phyloP scores from a whole-genome alignment of 495 filamentous ascomycete species.

The Podospora bellae-mahoneyi region DNA sequence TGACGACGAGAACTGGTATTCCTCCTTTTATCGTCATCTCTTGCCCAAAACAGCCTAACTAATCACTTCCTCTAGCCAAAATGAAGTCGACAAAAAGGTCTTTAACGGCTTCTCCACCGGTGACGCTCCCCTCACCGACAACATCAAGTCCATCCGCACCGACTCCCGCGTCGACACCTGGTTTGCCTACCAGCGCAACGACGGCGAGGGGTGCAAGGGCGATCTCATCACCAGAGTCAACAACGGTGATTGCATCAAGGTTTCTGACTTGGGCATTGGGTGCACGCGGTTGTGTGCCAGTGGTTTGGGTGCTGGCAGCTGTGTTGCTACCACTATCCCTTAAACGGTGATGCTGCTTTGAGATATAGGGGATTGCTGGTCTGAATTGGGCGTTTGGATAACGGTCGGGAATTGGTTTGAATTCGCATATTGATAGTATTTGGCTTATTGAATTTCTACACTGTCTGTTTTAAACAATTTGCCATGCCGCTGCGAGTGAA shows the following conservation, averaged over 20 bases:
- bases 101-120: slow-evolving; percentile 17
- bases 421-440: no score
- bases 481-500: no score
- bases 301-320: neutral
- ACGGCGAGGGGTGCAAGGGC: slow-evolving; percentile 18
- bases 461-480: no score
- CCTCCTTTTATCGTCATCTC: neutral
- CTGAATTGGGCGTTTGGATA: no score
- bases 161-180: slow-evolving; percentile 12
- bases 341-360: neutral
- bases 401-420: no score
- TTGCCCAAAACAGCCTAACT: neutral
- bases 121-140: slow-evolving; percentile 17
- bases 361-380: no score
- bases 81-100: slow-evolving; percentile 17
- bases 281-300: neutral
- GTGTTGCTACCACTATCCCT: neutral
- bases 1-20: slow-evolving; percentile 21
- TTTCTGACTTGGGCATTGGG: slow-evolving; percentile 6
- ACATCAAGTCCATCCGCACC: slow-evolving; percentile 18
- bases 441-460: no score
- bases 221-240: slow-evolving; percentile 11
- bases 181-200: slow-evolving; percentile 19
- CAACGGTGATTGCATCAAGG: slow-evolving; percentile 12
- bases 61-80: neutral